phyloP scores from a whole-genome alignment of 2,329 filamentous ascomycete genomes.

The Macrophomina tecta region DNA sequence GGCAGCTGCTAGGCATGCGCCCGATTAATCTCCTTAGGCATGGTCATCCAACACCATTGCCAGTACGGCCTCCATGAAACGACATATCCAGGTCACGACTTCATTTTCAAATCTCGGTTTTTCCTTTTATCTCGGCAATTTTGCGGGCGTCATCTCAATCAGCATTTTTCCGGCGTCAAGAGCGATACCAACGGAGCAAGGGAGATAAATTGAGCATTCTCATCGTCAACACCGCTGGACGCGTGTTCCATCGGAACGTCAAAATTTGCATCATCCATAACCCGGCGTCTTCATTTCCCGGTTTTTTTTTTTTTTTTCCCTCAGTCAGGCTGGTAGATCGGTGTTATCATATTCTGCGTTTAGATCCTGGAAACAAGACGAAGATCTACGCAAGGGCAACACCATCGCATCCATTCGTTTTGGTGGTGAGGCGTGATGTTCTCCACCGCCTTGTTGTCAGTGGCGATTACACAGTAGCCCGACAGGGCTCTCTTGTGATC shows the following conservation, averaged over 20 bases:
- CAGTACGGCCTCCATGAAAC: neutral
- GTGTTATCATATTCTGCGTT: constrained; percentile 3
- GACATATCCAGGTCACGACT: constrained; percentile 1
- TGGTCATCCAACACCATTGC: neutral
- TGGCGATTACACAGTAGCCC: neutral
- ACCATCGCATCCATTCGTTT: constrained; percentile 7
- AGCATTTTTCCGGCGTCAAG: constrained; percentile 24
- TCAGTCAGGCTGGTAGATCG: constrained; percentile 1
- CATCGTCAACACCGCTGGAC: neutral
- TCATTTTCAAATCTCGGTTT: constrained; percentile 3
- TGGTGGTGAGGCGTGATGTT: constrained; percentile 6
- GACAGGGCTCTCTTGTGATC: constrained; percentile 13
- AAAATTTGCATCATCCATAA: constrained; percentile 11
- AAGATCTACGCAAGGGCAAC: neutral
- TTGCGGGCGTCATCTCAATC: constrained; percentile 16
- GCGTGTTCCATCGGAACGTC: neutral
- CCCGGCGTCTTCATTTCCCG: constrained; percentile 11
- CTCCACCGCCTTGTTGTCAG: constrained; percentile 11
- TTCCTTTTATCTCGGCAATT: constrained; percentile 12
- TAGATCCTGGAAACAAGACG: neutral
- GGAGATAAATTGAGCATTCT: constrained; percentile 19
- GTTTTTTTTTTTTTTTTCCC: neutral
- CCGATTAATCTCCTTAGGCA: neutral
- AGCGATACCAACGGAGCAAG: constrained; percentile 18
- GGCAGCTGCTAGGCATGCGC: constrained; percentile 10